phyloP scores from a whole-genome alignment of 441 rosid species.

The Geranium incanum region DNA sequence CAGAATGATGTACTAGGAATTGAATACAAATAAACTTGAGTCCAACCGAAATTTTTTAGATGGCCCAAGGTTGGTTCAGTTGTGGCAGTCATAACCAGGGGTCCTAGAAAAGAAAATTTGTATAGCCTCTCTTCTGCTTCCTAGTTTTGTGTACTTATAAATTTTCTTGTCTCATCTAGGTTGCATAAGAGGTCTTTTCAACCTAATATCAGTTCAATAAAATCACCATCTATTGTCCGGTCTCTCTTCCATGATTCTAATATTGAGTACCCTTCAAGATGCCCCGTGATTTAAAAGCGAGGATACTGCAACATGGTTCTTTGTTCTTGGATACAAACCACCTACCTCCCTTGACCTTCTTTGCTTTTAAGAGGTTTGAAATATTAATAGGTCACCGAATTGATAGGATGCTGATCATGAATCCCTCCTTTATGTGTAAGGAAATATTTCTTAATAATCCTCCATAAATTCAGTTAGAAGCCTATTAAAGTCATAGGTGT shows the following conservation, averaged over 20 bases:
- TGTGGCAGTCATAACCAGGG: not conserved
- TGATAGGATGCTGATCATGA: not conserved
- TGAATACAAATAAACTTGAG: not conserved
- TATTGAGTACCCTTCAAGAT: conserved; percentile 1
- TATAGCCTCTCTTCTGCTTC: not conserved
- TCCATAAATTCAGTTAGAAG: not conserved
- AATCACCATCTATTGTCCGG: not conserved
- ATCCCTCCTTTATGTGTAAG: not conserved
- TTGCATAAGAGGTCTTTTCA: not conserved
- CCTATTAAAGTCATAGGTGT: not conserved
- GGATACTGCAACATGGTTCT: not conserved
- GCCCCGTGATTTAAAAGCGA: not conserved
- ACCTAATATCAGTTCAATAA: not conserved
- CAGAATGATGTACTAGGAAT: not conserved
- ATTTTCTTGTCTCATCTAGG: not conserved
- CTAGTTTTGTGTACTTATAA: not conserved
- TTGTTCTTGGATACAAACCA: not conserved
- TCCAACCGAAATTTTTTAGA: not conserved
- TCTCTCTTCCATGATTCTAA: not conserved
- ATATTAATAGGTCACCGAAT: not conserved
- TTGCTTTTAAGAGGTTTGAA: not conserved
- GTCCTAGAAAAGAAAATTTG: not conserved
- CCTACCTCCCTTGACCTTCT: not conserved
- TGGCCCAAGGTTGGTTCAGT: not conserved
- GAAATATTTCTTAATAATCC: not conserved